Evolutionary conservation across 495 filamentous ascomycete genomes (phyloP), one percentile per base, ranked within the genome.

Genomic region (Pyrenopolyporus hunteri): DNA sequence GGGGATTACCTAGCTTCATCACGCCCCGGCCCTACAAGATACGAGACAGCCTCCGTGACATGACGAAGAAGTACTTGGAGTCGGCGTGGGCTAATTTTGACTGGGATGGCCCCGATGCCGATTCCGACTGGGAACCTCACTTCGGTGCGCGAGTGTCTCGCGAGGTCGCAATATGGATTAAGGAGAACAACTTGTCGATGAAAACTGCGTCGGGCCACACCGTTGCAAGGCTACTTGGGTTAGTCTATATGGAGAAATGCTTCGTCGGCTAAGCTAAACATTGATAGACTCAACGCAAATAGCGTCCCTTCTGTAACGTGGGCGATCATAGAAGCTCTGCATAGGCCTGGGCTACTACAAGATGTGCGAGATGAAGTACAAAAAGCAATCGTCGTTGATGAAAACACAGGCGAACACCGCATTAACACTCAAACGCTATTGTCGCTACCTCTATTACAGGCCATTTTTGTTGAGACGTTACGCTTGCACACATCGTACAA

Each of bases 21-120:
- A 84, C 82, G 78, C 23, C 85, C 81, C 6, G 84, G 79, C 1
- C 71, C 83, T 47, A 81, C 13, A 37, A 22, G 6, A 29, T 32
- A 6, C 62, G 59, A n/a, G 66, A 67, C 2, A 19, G 32, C 0
- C 51, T 65, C 0, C 40, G 42, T 26, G 45, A 3, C 3, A 36
- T 47, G 26, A 17, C 11, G 9, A 23, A 19, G 4, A 42, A 44
- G 23, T 59, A 57, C 7, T 3, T 59, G 9, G 31, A 59, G 3
- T 25, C 36, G 0, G 57, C 49, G 6, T 59, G 29, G 19, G 25
- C 28, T 4, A 32, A 64, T 4, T 61, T 62, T 20, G 59, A 64
- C 20, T 70, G 62, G 57, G 32, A 64, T 19, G 43, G 47, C 2
- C 44, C 19, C 1, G 63, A 59, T 17, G 53, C 33, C 2, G 59